Conservation (phyloP, 2,329 filamentous ascomycete species). For the Verticillium klebahnii region DNA sequence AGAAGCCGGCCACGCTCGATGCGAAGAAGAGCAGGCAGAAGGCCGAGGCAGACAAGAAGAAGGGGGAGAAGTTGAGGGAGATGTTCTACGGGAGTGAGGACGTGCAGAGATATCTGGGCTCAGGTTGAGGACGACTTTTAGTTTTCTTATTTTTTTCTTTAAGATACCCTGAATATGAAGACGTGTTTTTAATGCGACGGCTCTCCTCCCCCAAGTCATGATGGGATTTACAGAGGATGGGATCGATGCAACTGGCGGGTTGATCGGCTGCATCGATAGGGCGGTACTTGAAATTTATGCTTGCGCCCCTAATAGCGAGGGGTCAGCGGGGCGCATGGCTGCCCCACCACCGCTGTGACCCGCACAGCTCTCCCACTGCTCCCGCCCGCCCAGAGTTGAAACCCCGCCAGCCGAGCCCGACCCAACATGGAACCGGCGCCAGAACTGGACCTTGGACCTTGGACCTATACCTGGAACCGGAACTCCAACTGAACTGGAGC, state of each 20-base stretch:
- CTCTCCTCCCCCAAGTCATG: too few species aligned
- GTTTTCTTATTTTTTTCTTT: too few species aligned
- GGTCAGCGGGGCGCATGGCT: background rate
- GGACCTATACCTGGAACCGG: background rate
- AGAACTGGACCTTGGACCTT: background rate
- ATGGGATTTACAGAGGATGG: too few species aligned
- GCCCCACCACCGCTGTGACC: background rate
- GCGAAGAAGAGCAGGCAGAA: conserved; percentile 65
- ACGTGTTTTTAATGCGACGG: too few species aligned
- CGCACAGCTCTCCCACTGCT: conserved; percentile 1
- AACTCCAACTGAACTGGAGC: background rate
- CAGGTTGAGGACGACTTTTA: background rate
- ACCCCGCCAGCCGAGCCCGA: background rate
- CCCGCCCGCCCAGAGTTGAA: background rate
- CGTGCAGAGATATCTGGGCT: conserved; percentile 67
- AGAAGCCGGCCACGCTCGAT: conserved; percentile 51
- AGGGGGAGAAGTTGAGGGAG: conserved; percentile 58
- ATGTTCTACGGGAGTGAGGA: conserved; percentile 75
- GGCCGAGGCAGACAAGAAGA: conserved; percentile 58
- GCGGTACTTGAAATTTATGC: background rate
- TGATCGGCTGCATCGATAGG: background rate
- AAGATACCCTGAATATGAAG: too few species aligned
- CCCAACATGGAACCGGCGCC: background rate
- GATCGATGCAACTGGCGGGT: background rate
- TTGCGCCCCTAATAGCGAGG: background rate